Evolutionary conservation across 768 basidiomycete species (phyloP).

Genomic region (Lactifluus piperatus): DNA sequence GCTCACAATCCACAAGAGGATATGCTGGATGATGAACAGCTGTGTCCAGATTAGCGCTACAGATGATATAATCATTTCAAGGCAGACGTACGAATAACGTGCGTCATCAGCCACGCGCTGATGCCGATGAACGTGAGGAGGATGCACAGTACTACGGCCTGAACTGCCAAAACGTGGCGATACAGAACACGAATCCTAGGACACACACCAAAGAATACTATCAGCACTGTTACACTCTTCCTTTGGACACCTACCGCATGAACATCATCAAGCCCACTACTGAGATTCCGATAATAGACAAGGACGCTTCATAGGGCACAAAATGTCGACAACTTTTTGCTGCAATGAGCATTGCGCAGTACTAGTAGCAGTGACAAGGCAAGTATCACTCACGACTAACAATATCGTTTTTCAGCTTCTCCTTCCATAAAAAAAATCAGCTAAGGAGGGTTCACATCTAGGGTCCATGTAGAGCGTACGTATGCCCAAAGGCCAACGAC

Average conservation of each 20-base stretch:
- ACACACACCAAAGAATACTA: too few relatives aligned
- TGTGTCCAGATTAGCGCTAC: background rate
- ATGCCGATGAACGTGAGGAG: slow-evolving; percentile 35
- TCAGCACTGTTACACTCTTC: too few relatives aligned
- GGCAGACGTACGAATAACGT: slow-evolving; percentile 37
- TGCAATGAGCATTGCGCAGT: background rate
- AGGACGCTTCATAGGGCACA: slow-evolving; percentile 31
- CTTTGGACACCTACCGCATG: slow-evolving; percentile 32
- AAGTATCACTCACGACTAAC: slow-evolving; percentile 24
- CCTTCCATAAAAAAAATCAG: background rate
- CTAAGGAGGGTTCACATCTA: slow-evolving; percentile 9
- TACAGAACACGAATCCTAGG: background rate
- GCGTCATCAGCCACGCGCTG: slow-evolving; percentile 47
- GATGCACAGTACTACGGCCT: slow-evolving; percentile 25
- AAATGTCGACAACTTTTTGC: slow-evolving; percentile 23
- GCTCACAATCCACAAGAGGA: slow-evolving; percentile 4
- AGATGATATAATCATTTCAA: background rate
- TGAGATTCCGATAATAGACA: slow-evolving; percentile 45
- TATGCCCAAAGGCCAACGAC: slow-evolving; percentile 41
- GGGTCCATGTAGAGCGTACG: slow-evolving; percentile 19
- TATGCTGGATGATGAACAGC: background rate
- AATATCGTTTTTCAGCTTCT: slow-evolving; percentile 35
- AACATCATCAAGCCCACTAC: slow-evolving; percentile 53
- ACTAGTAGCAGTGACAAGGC: background rate
- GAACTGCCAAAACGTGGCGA: slow-evolving; percentile 18